Evolutionary conservation across 495 filamentous ascomycete species (phyloP).

Genomic region (Hyphodiscus hymeniophilus): DNA sequence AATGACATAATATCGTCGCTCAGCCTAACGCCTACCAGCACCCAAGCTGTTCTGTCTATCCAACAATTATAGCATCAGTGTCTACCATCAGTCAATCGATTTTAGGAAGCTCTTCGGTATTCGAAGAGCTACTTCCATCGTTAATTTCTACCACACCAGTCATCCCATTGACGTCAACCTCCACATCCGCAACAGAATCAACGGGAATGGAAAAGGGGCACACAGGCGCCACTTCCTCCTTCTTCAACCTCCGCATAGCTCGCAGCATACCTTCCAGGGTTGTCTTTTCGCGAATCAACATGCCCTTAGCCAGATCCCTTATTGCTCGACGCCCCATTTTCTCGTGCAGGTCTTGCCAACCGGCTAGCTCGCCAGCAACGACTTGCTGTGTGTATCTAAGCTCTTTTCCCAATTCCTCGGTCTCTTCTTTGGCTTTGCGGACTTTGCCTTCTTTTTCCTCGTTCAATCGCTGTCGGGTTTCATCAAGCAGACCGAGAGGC

Average conservation of each 20-base stretch:
- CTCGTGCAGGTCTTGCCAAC: conserved; percentile 84
- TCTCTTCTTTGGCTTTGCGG: conserved; percentile 52
- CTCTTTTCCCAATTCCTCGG: conserved; percentile 62
- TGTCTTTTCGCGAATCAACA: conserved; percentile 70
- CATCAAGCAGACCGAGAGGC: conserved; percentile 80
- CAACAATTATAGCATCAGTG: no score
- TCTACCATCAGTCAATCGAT: no score
- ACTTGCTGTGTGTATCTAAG: conserved; percentile 88
- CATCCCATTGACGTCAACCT: no score
- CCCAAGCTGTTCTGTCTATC: no score
- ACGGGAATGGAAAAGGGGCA: background rate
- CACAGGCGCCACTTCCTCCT: background rate
- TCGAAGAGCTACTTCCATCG: no score
- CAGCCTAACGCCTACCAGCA: no score
- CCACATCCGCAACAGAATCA: no score
- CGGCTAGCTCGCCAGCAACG: conserved; percentile 83
- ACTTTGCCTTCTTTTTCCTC: conserved; percentile 74
- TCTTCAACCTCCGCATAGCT: conserved; percentile 50
- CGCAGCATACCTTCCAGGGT: conserved; percentile 74
- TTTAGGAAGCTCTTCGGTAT: no score
- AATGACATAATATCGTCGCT: no score
- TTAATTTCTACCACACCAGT: no score
- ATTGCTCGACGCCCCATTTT: conserved; percentile 67
- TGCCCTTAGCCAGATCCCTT: conserved; percentile 63
- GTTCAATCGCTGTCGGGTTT: conserved; percentile 71